These are phyloP conservation scores for Leccinum aurantiacum DNA, from an alignment of 768 basidiomycete genomes.

Conservation along the genomic window DNA sequence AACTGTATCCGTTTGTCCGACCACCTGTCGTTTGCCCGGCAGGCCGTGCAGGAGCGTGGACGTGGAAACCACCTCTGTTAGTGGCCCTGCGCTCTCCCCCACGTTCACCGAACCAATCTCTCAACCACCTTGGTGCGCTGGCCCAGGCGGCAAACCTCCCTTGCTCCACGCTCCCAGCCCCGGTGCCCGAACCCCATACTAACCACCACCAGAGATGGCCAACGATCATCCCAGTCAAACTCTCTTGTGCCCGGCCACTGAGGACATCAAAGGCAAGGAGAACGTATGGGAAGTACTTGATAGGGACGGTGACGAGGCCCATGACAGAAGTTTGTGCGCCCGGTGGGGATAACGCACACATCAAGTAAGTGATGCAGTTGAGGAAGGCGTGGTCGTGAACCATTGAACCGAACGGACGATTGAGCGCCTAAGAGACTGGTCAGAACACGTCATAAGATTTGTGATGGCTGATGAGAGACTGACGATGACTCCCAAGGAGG, in stretches of 20 bases:
- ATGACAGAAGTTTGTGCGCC: conserved; percentile 72
- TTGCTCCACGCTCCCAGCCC: conserved; percentile 38
- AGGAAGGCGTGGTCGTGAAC: conserved; percentile 67
- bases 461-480: conserved; percentile 23
- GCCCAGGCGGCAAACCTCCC: conserved; percentile 43
- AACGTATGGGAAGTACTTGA: conserved; percentile 71
- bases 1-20: conserved; percentile 39
- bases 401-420: conserved; percentile 56
- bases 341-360: conserved; percentile 62
- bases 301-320: conserved; percentile 74
- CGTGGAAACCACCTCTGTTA: conserved; percentile 53
- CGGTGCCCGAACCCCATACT: conserved; percentile 50
- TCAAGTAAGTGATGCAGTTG: conserved; percentile 66
- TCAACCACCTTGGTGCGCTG: conserved; percentile 62
- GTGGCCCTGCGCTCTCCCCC: conserved; percentile 35
- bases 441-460: conserved; percentile 1
- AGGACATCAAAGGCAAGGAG: conserved; percentile 74
- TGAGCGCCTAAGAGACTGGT: conserved; percentile 41
- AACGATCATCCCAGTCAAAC: conserved; percentile 68
- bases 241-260: conserved; percentile 57
- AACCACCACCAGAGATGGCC: conserved; percentile 85
- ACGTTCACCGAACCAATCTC: conserved; percentile 44
- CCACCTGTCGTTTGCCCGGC: conserved; percentile 19
- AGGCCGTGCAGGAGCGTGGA: conserved; percentile 50
- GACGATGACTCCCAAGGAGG: conserved; percentile 59